Conservation (phyloP, 306 rosid genomes). For the Gillenia trifoliata region DNA sequence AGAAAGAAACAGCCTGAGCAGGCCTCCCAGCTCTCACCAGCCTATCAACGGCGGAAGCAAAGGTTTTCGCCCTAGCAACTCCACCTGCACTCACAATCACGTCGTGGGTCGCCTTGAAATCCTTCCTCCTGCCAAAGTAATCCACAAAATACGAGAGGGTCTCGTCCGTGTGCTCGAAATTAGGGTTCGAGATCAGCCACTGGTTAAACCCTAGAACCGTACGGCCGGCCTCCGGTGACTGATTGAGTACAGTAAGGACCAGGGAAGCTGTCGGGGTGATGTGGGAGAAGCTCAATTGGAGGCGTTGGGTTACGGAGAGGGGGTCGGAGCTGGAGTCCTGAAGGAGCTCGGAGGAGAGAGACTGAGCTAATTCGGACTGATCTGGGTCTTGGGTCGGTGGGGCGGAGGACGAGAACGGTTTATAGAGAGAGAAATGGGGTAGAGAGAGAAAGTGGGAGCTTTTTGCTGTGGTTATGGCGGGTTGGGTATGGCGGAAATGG, state of each 20-base stretch:
- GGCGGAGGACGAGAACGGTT: conserved; percentile 34
- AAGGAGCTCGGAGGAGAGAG: conserved; percentile 55
- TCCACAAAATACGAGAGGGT: conserved; percentile 56
- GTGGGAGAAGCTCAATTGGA: conserved; percentile 64
- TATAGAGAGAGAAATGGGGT: conserved; percentile 19
- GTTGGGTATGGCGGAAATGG: conserved; percentile 22
- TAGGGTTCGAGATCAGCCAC: conserved; percentile 52
- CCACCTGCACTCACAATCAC: conserved; percentile 29
- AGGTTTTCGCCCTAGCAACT: conserved; percentile 50
- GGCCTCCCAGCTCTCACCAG: conserved; percentile 67
- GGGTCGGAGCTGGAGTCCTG: conserved; percentile 44
- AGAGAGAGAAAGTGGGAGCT: conserved; percentile 15
- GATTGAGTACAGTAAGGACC: conserved; percentile 47
- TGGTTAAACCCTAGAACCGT: conserved; percentile 49
- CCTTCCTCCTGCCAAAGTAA: conserved; percentile 67
- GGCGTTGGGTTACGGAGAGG: conserved; percentile 47
- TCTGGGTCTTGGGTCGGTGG: conserved; percentile 28
- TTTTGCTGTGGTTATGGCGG: neutral
- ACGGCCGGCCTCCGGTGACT: conserved; percentile 61
- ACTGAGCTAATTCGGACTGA: conserved; percentile 29
- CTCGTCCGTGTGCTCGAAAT: conserved; percentile 56
- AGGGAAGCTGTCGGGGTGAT: conserved; percentile 42
- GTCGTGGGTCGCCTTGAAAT: conserved; percentile 67
- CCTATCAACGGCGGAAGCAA: conserved; percentile 40
- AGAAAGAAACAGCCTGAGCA: conserved; percentile 51